phyloP scores from a whole-genome alignment of 192 early-diverging fungal species.

The Backusella circina region DNA sequence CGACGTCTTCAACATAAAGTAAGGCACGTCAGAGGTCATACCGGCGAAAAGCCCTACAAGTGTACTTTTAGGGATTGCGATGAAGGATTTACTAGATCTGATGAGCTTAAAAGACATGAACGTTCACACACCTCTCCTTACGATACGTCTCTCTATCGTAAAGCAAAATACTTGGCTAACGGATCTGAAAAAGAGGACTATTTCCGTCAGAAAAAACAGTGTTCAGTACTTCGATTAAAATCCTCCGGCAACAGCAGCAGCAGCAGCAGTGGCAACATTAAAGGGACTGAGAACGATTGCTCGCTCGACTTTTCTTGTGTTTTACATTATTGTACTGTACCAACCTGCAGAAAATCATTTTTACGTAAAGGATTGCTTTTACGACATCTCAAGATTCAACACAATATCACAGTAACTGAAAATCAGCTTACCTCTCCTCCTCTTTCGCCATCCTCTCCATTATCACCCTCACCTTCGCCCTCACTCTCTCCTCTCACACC shows the following conservation, averaged over 20 bases:
- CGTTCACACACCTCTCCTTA: neutral
- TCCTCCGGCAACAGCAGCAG: neutral
- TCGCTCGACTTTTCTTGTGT: neutral
- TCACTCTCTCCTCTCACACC: neutral
- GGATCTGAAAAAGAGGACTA: neutral
- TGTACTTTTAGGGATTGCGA: neutral
- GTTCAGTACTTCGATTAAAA: conserved; percentile 2
- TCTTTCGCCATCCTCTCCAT: neutral
- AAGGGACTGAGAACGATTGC: neutral
- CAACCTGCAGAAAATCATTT: neutral
- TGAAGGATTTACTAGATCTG: conserved; percentile 1
- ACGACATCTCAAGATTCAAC: neutral
- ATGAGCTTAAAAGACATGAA: conserved; percentile 5
- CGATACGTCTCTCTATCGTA: neutral
- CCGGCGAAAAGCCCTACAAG: neutral
- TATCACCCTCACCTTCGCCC: neutral
- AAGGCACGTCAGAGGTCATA: conserved; percentile 1
- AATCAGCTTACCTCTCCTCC: neutral
- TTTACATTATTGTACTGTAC: neutral
- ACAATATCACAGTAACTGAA: neutral
- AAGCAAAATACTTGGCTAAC: neutral
- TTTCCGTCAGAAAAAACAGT: neutral
- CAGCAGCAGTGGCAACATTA: neutral
- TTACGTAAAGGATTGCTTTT: neutral
- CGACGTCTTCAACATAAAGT: neutral